phyloP scores from a whole-genome alignment of 2,329 filamentous ascomycete species.

The Pestalotiopsis fici region DNA sequence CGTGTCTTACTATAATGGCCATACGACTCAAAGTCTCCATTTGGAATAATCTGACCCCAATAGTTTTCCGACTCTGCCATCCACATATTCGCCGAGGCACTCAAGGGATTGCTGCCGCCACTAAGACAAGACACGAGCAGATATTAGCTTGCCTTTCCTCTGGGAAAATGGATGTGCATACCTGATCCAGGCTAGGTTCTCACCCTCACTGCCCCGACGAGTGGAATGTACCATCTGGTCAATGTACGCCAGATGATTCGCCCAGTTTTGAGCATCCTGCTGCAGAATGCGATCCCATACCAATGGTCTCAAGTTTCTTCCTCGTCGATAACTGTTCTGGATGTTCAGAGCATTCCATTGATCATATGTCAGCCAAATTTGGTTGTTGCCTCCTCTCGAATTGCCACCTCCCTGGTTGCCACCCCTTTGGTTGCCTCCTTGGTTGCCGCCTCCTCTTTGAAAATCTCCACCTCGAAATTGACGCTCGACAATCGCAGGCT shows the following conservation, averaged over 20 bases:
- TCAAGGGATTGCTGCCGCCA: not conserved
- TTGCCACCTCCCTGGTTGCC: not conserved
- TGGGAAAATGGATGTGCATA: not conserved
- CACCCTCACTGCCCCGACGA: not conserved
- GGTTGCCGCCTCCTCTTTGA: not conserved
- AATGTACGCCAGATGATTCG: not conserved
- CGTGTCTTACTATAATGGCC: not conserved
- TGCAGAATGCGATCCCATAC: not conserved
- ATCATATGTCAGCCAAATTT: not conserved
- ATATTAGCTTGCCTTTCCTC: not conserved
- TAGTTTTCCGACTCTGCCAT: not conserved
- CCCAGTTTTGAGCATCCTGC: constrained; percentile 2
- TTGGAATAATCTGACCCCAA: constrained; percentile 1
- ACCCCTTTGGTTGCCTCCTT: not conserved
- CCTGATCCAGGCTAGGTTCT: constrained; percentile 2
- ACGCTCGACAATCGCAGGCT: not conserved
- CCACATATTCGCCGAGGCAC: not conserved
- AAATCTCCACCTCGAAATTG: not conserved
- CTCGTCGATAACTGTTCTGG: not conserved
- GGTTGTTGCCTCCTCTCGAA: not conserved
- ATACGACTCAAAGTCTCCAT: not conserved
- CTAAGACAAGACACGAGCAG: not conserved
- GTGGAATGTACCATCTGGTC: not conserved
- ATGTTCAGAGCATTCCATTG: constrained; percentile 1
- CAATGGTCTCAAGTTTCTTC: constrained; percentile 1